Evolutionary conservation across 2,329 filamentous ascomycete species (phyloP).

Genomic region (Colletotrichum sp.): DNA sequence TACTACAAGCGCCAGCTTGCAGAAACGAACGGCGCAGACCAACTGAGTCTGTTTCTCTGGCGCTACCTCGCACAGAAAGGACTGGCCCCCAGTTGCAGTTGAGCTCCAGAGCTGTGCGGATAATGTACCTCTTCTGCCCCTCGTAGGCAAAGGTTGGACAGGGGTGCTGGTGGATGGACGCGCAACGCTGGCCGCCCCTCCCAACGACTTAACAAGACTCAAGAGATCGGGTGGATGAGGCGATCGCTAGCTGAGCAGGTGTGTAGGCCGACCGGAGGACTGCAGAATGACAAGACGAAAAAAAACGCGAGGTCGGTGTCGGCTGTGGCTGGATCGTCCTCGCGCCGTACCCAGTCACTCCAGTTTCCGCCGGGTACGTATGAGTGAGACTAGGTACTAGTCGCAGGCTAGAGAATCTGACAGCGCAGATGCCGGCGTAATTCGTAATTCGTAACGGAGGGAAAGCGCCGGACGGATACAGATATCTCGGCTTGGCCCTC

Average conservation of each 20-base stretch:
- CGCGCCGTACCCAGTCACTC: not conserved
- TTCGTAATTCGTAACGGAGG: not conserved
- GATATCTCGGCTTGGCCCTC: not conserved
- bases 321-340: not conserved
- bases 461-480: not conserved
- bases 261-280: not conserved
- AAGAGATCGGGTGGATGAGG: conserved; percentile 13
- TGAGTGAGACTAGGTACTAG: not conserved
- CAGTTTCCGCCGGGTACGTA: not conserved
- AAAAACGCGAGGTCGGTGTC: conserved; percentile 11
- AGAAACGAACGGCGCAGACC: not conserved
- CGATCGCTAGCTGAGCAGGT: conserved; percentile 12
- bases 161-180: not conserved
- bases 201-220: not conserved
- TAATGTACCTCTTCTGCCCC: not conserved
- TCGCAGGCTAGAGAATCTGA: not conserved
- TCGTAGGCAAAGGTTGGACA: not conserved
- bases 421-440: conserved; percentile 1
- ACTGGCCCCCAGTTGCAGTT: not conserved
- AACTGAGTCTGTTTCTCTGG: not conserved
- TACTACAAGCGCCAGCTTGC: not conserved
- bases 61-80: not conserved
- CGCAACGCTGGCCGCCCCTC: conserved; percentile 3
- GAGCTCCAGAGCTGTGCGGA: not conserved
- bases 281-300: not conserved